Evolutionary conservation across 2,329 filamentous ascomycete genomes (phyloP), one percentile per base, ranked within the genome.

Genomic region (Onygenales sp.): DNA sequence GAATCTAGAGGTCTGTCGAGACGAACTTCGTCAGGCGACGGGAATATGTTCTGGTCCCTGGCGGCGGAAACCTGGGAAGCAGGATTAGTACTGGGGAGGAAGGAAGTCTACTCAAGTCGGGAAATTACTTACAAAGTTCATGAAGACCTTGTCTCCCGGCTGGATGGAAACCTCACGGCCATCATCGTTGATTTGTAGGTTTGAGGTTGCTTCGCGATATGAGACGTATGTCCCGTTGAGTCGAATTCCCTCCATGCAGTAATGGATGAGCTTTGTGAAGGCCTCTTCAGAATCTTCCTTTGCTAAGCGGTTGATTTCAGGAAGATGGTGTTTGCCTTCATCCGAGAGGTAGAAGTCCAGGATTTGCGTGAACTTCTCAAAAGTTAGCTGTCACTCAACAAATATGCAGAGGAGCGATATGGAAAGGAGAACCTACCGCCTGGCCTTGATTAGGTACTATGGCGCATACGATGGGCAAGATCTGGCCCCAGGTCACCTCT

Each of bases 401-500:
- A 21, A 5, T 17, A n/a, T 27, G 14, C 13, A 32, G 36, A 51
- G 42, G 36, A 5, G 14, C 3, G 47, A 14, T 32, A 43, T 21
- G 6, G 3, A 4, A n/a, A 68, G 63, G 11, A 61, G 62, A 10
- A 61, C 62, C 43, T 53, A 56, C 55, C 39, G 55, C 57, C 52
- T 58, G 21, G 56, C 57, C 17, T 65, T 90, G 85, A 61, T 82
- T 87, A 1, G 87, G 83, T 6, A 87, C 82, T 66, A 86, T 79
- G 1, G 83, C 80, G 3, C 77, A 78, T 0, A 83, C 81, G 0
- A 83, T 83, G 0, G 87, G 86, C 48, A 90, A 62, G 40, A 90
- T 77, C 63, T 88, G 83, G 27, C 78, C 78, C 80, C 83, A 88
- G 0, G 85, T 82, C 56, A 90, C 82, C 49, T 90, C 84, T 27